A percentile compares a stretch with the other conserved stretches of the same genome.
Conservation (phyloP, 768 basidiomycete genomes). For the Boletus subcaerulescens region DNA sequence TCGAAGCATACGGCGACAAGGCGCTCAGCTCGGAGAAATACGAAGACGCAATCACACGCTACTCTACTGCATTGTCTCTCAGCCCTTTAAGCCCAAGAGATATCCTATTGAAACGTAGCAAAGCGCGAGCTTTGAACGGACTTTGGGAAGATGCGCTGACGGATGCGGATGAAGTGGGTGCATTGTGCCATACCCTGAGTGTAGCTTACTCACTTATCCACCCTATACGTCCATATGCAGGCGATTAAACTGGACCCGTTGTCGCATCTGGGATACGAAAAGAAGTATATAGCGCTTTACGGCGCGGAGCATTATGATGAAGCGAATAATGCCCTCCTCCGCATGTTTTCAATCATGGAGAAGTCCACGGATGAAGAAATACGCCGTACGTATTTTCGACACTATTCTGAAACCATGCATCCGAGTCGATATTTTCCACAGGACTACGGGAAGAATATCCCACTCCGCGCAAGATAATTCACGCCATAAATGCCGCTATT, state of each 20-base stretch:
- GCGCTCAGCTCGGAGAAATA: too few relatives aligned
- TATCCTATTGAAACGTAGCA: too few relatives aligned
- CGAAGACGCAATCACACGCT: too few relatives aligned
- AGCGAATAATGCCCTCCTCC: background rate
- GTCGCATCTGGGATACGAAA: background rate
- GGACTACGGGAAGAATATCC: background rate
- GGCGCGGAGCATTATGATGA: background rate
- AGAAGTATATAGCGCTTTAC: background rate
- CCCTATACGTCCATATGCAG: background rate
- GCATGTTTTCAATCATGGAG: background rate
- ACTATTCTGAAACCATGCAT: background rate
- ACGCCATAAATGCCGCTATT: background rate
- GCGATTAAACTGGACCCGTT: background rate
- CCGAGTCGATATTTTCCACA: background rate
- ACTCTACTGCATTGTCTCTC: too few relatives aligned
- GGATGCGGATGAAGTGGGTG: too few relatives aligned
- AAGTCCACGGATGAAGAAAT: background rate
- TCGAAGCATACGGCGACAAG: too few relatives aligned
- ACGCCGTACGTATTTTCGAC: background rate
- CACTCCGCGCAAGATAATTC: background rate
- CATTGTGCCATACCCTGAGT: too few relatives aligned
- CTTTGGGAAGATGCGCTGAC: too few relatives aligned
- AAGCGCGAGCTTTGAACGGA: too few relatives aligned
- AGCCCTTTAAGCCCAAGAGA: too few relatives aligned
- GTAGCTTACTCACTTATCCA: too few relatives aligned